A percentile compares a stretch with the other conserved stretches of the same genome.
phyloP scores from a whole-genome alignment of 768 basidiomycete genomes.

The Cystofilobasidium ferigula region DNA sequence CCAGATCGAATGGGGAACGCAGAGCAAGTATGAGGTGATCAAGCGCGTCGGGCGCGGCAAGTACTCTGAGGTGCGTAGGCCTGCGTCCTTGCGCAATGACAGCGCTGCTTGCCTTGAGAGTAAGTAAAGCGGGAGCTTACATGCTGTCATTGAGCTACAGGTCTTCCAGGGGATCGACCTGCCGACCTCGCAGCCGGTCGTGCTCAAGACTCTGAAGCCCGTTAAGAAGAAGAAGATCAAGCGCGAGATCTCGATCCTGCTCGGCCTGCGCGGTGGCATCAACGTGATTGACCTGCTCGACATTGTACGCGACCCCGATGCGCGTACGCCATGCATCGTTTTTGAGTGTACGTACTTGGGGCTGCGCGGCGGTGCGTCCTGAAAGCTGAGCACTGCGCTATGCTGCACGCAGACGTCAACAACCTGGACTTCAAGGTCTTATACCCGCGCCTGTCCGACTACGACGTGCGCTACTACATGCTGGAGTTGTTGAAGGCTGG shows the following conservation, averaged over 20 bases:
- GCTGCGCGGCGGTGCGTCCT: background rate
- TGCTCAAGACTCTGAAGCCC: conserved; percentile 96
- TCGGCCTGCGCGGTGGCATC: conserved; percentile 89
- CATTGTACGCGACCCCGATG: conserved; percentile 87
- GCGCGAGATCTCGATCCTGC: conserved; percentile 94
- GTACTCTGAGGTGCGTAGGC: conserved; percentile 68
- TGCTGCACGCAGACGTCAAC: conserved; percentile 51
- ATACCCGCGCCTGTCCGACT: conserved; percentile 89
- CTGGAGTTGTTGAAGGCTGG: conserved; percentile 41
- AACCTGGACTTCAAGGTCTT: conserved; percentile 95
- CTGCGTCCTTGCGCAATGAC: background rate
- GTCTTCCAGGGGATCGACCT: conserved; percentile 83
- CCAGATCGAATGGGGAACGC: conserved; percentile 84
- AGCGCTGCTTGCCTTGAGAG: background rate
- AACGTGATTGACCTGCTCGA: conserved; percentile 88
- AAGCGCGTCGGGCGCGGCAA: conserved; percentile 91
- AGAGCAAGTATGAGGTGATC: conserved; percentile 96
- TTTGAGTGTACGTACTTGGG: conserved; percentile 54
- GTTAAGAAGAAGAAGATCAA: conserved; percentile 99
- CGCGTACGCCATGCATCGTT: conserved; percentile 91
- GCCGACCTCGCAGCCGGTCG: conserved; percentile 82
- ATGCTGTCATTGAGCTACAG: conserved; percentile 22
- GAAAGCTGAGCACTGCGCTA: background rate
- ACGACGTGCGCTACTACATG: conserved; percentile 94
- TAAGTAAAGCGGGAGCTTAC: background rate